phyloP scores from a whole-genome alignment of 192 early-diverging fungal species.

The Entomortierella lignicola region DNA sequence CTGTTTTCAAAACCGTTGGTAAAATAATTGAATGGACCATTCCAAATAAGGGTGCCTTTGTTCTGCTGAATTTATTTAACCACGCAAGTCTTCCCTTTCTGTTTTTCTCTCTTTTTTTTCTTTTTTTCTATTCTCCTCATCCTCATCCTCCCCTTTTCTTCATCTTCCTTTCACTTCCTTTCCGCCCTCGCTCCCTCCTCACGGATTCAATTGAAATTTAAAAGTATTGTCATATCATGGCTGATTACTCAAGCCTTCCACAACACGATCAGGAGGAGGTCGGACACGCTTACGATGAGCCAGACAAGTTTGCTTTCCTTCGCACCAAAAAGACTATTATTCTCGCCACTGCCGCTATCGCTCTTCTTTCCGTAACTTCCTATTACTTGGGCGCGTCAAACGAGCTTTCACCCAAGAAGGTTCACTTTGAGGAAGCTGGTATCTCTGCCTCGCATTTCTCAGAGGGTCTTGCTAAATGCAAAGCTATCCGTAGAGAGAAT shows the following conservation, averaged over 20 bases:
- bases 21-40: background rate
- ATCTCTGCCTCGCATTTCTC: constrained; percentile 42
- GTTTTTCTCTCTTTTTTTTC: constrained; percentile 6
- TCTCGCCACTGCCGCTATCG: constrained; percentile 44
- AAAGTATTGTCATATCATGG: constrained; percentile 16
- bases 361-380: constrained; percentile 38
- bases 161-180: background rate
- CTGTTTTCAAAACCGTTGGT: background rate
- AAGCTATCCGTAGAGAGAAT: constrained; percentile 28
- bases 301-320: constrained; percentile 29
- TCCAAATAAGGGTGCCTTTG: constrained; percentile 3
- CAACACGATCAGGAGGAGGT: constrained; percentile 48
- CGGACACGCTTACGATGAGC: constrained; percentile 27
- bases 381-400: constrained; percentile 43
- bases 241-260: constrained; percentile 40
- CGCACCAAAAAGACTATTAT: constrained; percentile 45
- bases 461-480: constrained; percentile 42
- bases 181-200: background rate
- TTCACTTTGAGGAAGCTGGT: constrained; percentile 43
- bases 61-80: too few relatives aligned
- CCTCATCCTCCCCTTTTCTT: background rate
- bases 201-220: background rate
- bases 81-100: too few relatives aligned
- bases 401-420: constrained; percentile 33
- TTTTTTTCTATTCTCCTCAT: constrained; percentile 4